These are phyloP conservation scores for Syncephalastrum monosporum DNA, from an alignment of 371 early-diverging fungal genomes.

Conservation along the genomic window DNA sequence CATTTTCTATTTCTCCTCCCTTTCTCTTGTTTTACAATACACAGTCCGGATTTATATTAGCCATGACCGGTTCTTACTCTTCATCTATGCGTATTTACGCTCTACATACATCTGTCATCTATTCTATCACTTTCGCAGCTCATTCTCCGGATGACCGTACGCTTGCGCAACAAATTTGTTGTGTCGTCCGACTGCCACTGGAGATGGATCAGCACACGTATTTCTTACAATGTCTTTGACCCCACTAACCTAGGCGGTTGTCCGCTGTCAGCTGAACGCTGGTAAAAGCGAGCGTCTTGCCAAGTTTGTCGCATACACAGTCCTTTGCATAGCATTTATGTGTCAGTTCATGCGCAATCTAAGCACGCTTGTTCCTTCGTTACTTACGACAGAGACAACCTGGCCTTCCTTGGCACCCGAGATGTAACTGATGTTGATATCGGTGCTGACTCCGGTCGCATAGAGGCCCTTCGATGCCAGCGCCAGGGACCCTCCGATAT, in stretches of 20 bases:
- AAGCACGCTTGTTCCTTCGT: background rate
- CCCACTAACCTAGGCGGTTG: constrained; percentile 36
- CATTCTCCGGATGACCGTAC: constrained; percentile 40
- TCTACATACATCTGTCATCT: too few species aligned
- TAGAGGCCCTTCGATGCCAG: constrained; percentile 59
- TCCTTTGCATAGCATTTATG: constrained; percentile 22
- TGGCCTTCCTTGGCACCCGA: constrained; percentile 57
- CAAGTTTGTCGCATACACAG: constrained; percentile 59
- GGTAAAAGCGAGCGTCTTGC: constrained; percentile 64
- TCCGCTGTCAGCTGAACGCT: constrained; percentile 48
- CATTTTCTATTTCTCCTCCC: too few species aligned
- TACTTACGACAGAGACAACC: constrained; percentile 40
- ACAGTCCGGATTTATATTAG: too few species aligned
- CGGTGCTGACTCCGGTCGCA: constrained; percentile 66
- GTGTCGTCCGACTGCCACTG: constrained; percentile 61
- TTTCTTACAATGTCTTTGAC: background rate
- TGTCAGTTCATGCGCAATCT: background rate
- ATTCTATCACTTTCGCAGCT: constrained; percentile 17
- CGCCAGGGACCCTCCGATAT: constrained; percentile 62
- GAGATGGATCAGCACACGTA: background rate
- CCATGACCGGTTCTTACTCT: background rate
- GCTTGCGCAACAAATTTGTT: constrained; percentile 63
- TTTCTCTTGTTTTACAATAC: too few species aligned
- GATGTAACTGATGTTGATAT: constrained; percentile 60
- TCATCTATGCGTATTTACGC: constrained; percentile 4